Evolutionary conservation across 768 basidiomycete species (phyloP).

Genomic region (Dioszegia hungarica): DNA sequence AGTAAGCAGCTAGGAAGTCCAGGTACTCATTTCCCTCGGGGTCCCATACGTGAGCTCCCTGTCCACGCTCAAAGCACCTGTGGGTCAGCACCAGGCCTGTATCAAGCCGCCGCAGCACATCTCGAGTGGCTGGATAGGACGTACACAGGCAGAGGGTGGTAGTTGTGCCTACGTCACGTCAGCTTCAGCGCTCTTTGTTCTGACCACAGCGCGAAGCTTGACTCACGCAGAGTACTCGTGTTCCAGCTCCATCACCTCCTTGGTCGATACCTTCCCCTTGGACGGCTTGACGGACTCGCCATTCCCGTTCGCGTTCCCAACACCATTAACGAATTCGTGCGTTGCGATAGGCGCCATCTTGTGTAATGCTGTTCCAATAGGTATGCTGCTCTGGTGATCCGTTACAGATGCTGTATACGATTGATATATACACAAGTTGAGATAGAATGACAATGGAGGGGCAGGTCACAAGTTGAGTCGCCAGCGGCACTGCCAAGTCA

Average conservation of each 20-base stretch:
- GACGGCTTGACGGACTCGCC: background rate
- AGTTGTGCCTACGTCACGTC: slow-evolving; percentile 59
- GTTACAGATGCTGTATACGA: too few relatives aligned
- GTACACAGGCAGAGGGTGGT: slow-evolving; percentile 82
- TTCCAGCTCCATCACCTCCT: slow-evolving; percentile 71
- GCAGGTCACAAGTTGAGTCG: too few relatives aligned
- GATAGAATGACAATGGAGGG: background rate
- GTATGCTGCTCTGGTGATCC: too few relatives aligned
- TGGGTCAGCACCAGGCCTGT: background rate
- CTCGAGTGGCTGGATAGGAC: slow-evolving; percentile 8
- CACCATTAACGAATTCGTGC: background rate
- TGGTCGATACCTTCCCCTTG: slow-evolving; percentile 37
- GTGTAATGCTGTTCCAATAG: background rate
- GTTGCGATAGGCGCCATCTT: slow-evolving; percentile 6
- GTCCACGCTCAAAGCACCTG: slow-evolving; percentile 77
- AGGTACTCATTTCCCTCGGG: slow-evolving; percentile 93
- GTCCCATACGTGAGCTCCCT: slow-evolving; percentile 77
- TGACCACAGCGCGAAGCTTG: background rate
- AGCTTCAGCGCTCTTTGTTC: background rate
- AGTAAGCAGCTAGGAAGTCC: slow-evolving; percentile 97
- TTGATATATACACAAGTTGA: background rate
- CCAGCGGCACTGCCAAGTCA: too few relatives aligned
- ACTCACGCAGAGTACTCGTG: slow-evolving; percentile 54
- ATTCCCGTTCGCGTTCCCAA: too few relatives aligned
- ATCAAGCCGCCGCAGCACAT: background rate